A percentile compares a stretch with the other conserved stretches of the same genome.
phyloP scores from a whole-genome alignment of 2,329 filamentous ascomycete species.

The Fusarium gaditjirri region DNA sequence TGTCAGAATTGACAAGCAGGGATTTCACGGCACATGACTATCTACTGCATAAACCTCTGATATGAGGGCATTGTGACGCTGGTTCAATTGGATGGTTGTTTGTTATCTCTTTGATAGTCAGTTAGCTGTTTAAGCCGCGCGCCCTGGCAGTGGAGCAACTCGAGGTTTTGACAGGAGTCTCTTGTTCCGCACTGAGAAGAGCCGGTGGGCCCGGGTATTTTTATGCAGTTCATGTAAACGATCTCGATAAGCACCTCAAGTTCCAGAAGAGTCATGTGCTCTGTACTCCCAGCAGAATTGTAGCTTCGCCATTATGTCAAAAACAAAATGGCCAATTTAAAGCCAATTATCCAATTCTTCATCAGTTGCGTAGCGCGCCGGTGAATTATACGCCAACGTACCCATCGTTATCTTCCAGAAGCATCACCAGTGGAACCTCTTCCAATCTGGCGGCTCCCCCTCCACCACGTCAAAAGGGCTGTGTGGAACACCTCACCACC shows the following conservation, averaged over 20 bases:
- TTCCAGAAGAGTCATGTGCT: slow-evolving; percentile 7
- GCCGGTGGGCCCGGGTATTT: slow-evolving; percentile 4
- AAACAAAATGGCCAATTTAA: not conserved
- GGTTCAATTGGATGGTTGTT: not conserved
- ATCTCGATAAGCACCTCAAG: slow-evolving; percentile 21
- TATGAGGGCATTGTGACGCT: not conserved
- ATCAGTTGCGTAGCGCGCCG: not conserved
- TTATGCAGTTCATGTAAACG: slow-evolving; percentile 26
- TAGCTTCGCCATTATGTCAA: not conserved
- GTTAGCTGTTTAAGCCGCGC: slow-evolving; percentile 9
- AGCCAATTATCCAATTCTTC: not conserved
- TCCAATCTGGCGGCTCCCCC: slow-evolving; percentile 7
- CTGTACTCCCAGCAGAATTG: not conserved
- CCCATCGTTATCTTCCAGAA: not conserved
- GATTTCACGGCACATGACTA: slow-evolving; percentile 21
- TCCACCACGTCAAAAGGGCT: not conserved
- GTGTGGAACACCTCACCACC: slow-evolving; percentile 20
- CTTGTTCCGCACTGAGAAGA: slow-evolving; percentile 24
- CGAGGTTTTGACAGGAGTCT: not conserved
- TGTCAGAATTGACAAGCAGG: slow-evolving; percentile 30
- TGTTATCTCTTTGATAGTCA: not conserved
- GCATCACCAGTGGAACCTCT: not conserved
- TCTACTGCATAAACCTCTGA: not conserved
- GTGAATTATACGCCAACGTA: not conserved
- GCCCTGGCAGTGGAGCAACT: slow-evolving; percentile 23